Evolutionary conservation across 2,329 filamentous ascomycete species (phyloP).

Genomic region (Clonostachys sp.): DNA sequence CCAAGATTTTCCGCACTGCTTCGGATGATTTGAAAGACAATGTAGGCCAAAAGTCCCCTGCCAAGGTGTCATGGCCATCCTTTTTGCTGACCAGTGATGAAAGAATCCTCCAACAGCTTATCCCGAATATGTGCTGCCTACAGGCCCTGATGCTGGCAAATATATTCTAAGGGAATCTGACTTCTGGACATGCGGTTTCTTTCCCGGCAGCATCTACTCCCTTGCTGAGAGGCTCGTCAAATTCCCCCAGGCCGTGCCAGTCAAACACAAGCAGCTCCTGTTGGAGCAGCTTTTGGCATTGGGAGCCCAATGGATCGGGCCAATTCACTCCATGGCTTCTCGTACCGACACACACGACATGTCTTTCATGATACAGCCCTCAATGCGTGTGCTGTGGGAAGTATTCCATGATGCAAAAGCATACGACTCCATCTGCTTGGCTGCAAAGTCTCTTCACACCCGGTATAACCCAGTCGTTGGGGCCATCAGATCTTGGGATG

Average conservation of each 20-base stretch:
- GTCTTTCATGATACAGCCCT: conserved; percentile 47
- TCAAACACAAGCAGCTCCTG: conserved; percentile 4
- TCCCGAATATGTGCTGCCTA: conserved; percentile 11
- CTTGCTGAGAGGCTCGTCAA: conserved; percentile 23
- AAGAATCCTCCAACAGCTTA: conserved; percentile 9
- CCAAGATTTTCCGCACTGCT: conserved; percentile 11
- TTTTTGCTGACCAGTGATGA: not conserved
- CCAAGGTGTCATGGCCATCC: not conserved
- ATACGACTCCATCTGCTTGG: conserved; percentile 31
- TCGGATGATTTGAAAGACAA: conserved; percentile 4
- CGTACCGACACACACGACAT: conserved; percentile 49
- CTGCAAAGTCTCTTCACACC: conserved; percentile 34
- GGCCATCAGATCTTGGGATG: conserved; percentile 45
- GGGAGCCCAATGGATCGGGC: conserved; percentile 23
- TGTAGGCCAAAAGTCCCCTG: conserved; percentile 1
- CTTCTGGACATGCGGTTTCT: conserved; percentile 32
- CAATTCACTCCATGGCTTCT: conserved; percentile 23
- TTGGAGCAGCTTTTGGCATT: conserved; percentile 14
- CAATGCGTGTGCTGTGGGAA: conserved; percentile 42
- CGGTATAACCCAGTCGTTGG: conserved; percentile 35
- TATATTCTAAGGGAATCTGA: conserved; percentile 9
- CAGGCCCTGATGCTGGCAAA: conserved; percentile 6
- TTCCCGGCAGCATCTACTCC: conserved; percentile 26
- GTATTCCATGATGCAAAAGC: conserved; percentile 30
- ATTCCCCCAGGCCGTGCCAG: conserved; percentile 16